Evolutionary conservation across 1,139 yeast genomes (phyloP).

Genomic region (Yamadazyma membranifaciens): DNA sequence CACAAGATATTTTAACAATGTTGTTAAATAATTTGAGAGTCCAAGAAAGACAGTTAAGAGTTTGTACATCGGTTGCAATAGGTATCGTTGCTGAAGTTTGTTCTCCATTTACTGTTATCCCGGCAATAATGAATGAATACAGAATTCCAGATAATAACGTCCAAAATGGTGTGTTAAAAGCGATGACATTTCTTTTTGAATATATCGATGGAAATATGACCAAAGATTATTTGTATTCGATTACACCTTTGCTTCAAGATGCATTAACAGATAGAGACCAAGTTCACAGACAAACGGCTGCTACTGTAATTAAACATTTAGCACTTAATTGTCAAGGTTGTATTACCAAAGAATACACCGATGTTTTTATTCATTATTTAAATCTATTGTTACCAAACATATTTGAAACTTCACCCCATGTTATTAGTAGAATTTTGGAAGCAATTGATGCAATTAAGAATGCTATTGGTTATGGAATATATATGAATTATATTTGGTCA

Average conservation of each 20-base stretch:
- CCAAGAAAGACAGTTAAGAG: slow-evolving; percentile 94
- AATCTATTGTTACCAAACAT: slow-evolving; percentile 81
- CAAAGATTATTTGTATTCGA: slow-evolving; percentile 78
- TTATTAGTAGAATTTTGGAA: slow-evolving; percentile 76
- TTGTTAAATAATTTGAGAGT: slow-evolving; percentile 80
- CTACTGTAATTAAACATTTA: slow-evolving; percentile 80
- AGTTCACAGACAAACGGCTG: slow-evolving; percentile 95
- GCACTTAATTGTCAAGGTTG: slow-evolving; percentile 77
- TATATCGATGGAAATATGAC: slow-evolving; percentile 77
- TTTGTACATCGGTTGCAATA: slow-evolving; percentile 96
- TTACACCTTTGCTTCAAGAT: slow-evolving; percentile 80
- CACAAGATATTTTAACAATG: slow-evolving; percentile 89
- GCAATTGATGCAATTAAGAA: slow-evolving; percentile 74
- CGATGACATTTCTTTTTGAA: slow-evolving; percentile 91
- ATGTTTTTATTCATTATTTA: slow-evolving; percentile 59
- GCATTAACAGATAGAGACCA: slow-evolving; percentile 89
- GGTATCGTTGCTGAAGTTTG: slow-evolving; percentile 96
- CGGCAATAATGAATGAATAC: slow-evolving; percentile 95
- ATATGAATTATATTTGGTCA: slow-evolving; percentile 76
- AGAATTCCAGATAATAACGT: slow-evolving; percentile 90
- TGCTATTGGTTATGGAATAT: slow-evolving; percentile 73
- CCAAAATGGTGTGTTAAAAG: slow-evolving; percentile 92
- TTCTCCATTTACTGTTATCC: slow-evolving; percentile 91
- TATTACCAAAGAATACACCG: slow-evolving; percentile 72
- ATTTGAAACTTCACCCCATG: slow-evolving; percentile 94